Conservation (phyloP, 2,329 filamentous ascomycete genomes). For the Helotiales sp. region DNA sequence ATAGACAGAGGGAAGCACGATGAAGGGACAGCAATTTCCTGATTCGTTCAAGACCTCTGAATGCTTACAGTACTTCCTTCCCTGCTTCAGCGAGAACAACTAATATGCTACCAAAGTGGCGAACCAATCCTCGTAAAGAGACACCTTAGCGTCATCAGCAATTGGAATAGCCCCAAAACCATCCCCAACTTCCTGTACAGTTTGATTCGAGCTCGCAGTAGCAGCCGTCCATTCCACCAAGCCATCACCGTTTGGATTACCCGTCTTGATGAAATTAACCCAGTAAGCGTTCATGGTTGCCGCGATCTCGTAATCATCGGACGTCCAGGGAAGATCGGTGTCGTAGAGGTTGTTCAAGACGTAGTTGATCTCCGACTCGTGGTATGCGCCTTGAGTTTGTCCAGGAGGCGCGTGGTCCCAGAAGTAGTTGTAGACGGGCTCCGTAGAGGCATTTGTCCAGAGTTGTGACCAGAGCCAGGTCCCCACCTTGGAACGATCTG, state of each 20-base stretch:
- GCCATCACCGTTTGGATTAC: conserved; percentile 58
- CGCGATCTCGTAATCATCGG: conserved; percentile 32
- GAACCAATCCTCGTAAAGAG: background rate
- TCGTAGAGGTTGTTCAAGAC: conserved; percentile 35
- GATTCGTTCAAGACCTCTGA: no score
- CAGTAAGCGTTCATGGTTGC: conserved; percentile 62
- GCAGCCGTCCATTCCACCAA: background rate
- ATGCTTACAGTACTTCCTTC: no score
- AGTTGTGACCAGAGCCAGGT: conserved; percentile 31
- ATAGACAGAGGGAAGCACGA: no score
- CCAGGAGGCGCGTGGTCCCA: conserved; percentile 35
- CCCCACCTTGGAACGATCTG: conserved; percentile 29
- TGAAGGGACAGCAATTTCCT: no score
- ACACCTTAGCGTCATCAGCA: background rate
- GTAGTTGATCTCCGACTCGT: conserved; percentile 36
- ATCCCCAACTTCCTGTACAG: background rate
- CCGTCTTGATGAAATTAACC: conserved; percentile 67
- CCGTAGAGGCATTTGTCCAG: conserved; percentile 30
- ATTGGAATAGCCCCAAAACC: background rate
- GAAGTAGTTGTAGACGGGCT: conserved; percentile 34
- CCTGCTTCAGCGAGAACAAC: no score
- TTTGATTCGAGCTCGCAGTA: background rate
- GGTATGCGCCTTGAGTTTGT: conserved; percentile 29
- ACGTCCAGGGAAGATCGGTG: conserved; percentile 28
- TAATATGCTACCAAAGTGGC: background rate